Conservation (phyloP, 2,329 filamentous ascomycete genomes). For the Aureobasidium sp. region DNA sequence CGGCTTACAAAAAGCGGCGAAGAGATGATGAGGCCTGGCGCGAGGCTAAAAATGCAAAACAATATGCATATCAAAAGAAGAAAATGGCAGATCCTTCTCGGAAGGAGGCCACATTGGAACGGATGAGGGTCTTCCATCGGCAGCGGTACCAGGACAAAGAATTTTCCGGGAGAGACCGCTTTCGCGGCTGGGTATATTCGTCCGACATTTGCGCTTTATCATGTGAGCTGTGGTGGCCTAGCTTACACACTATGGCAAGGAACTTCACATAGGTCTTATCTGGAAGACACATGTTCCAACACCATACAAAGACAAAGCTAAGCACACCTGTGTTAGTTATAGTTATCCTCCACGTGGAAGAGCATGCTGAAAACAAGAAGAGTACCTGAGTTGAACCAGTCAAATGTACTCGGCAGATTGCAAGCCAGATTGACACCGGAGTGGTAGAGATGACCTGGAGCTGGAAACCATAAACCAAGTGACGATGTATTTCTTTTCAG, state of each 20-base stretch:
- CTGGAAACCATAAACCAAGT: not conserved
- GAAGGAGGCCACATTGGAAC: too few species aligned
- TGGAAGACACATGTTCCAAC: not conserved
- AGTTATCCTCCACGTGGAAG: not conserved
- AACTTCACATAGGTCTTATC: not conserved
- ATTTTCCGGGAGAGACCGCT: too few species aligned
- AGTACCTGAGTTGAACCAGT: not conserved
- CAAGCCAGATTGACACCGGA: too few species aligned
- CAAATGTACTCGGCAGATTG: not conserved
- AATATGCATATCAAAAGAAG: too few species aligned
- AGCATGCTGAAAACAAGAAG: not conserved
- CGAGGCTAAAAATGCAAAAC: too few species aligned
- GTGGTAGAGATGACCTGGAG: not conserved
- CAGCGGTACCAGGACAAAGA: too few species aligned
- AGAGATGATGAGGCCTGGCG: too few species aligned
- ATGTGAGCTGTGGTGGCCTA: not conserved
- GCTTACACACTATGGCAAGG: not conserved
- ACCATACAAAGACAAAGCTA: not conserved
- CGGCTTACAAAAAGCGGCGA: too few species aligned
- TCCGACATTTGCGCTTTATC: not conserved
- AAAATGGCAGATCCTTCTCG: too few species aligned
- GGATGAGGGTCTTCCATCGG: too few species aligned
- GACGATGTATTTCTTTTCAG: not conserved
- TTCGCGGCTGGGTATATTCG: not conserved
- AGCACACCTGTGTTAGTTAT: not conserved